A percentile compares a stretch with the other conserved stretches of the same genome.
Evolutionary conservation across 1,284 basidiomycete species (phyloP).

Genomic region (Cutaneotrichosporon spelunceum): DNA sequence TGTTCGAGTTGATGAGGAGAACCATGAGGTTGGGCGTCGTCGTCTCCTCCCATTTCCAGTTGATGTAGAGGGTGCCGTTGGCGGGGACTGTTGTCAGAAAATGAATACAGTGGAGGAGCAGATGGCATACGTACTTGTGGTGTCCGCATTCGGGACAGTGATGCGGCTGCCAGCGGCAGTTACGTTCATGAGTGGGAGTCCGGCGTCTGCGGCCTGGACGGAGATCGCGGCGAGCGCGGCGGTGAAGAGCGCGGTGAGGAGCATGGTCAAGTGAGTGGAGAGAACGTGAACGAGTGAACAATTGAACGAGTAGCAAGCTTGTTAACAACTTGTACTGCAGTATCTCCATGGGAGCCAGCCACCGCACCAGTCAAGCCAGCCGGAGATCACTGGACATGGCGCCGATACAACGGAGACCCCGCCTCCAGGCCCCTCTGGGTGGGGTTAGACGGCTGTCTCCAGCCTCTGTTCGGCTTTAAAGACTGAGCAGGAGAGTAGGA

Average conservation of each 20-base stretch:
- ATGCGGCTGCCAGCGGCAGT: slow-evolving; percentile 5
- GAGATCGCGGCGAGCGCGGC: not conserved
- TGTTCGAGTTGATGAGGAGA: slow-evolving; percentile 8
- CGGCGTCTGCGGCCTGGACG: not conserved
- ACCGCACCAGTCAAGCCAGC: too few species aligned
- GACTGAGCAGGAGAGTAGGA: too few species aligned
- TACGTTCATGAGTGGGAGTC: not conserved
- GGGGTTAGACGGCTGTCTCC: too few species aligned
- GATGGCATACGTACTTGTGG: not conserved
- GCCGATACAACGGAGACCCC: too few species aligned
- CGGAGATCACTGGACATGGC: too few species aligned
- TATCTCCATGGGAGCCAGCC: too few species aligned
- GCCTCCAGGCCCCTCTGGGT: too few species aligned
- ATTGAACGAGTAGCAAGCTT: not conserved
- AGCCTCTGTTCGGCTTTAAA: too few species aligned
- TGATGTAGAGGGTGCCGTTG: slow-evolving; percentile 5
- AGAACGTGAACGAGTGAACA: not conserved
- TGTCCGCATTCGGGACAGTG: slow-evolving; percentile 1
- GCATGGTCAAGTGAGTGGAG: not conserved
- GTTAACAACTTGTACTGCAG: too few species aligned
- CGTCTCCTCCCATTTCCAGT: slow-evolving; percentile 11
- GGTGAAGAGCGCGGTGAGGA: slow-evolving; percentile 1
- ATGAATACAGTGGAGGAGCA: not conserved
- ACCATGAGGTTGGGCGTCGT: slow-evolving; percentile 4
- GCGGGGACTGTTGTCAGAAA: not conserved